Evolutionary conservation across 164 flowering plant species (phyloP).

Genomic region (Platanus orientalis): DNA sequence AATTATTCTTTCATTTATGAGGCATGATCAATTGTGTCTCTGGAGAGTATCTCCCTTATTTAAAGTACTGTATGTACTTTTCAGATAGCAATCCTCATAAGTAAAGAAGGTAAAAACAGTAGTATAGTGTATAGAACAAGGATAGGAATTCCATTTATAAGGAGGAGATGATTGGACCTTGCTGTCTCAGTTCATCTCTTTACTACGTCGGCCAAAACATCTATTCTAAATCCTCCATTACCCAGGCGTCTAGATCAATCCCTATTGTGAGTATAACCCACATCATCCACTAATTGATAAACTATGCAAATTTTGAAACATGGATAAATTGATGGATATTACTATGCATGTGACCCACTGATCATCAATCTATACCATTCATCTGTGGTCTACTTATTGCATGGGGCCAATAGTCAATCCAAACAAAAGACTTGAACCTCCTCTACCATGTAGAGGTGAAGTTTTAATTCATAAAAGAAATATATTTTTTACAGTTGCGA

Average conservation of each 20-base stretch:
- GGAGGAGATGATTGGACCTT: constrained; percentile 45
- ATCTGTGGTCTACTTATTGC: not conserved
- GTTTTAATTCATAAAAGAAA: no score
- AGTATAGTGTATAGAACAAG: constrained; percentile 23
- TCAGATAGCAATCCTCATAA: constrained; percentile 13
- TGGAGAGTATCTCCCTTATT: not conserved
- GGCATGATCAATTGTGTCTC: not conserved
- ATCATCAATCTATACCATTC: not conserved
- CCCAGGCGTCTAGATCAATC: constrained; percentile 30
- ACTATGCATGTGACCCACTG: no score
- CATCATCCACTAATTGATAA: not conserved
- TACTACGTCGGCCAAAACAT: constrained; percentile 83
- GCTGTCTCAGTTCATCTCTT: constrained; percentile 67
- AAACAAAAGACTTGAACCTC: no score
- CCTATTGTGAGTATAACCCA: constrained; percentile 40
- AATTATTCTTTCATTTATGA: no score
- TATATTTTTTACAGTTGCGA: no score
- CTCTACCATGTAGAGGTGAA: no score
- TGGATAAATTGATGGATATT: no score
- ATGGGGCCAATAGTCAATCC: not conserved
- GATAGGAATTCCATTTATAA: constrained; percentile 28
- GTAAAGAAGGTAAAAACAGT: constrained; percentile 18
- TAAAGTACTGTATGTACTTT: constrained; percentile 4
- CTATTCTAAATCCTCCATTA: constrained; percentile 38
- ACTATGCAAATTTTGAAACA: not conserved